Base-by-base conservation (phyloP, 202 grass and related monocot species). In the Tripidium arundinaceum region DNA sequence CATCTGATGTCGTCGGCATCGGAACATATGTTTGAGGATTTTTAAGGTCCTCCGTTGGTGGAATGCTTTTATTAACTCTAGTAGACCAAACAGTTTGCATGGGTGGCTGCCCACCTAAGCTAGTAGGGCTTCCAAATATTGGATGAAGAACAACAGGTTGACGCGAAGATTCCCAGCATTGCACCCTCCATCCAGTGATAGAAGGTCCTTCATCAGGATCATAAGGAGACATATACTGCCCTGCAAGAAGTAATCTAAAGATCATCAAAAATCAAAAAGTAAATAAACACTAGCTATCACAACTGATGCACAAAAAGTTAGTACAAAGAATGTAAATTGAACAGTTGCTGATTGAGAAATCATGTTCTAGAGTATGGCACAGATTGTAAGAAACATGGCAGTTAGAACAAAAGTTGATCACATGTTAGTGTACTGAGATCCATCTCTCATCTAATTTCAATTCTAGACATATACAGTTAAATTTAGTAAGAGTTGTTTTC, bases 201-300 rank as follows among this genome's bases (percentile, higher is more conserved):
- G 96, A 99, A 78, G 96, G 96, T 21, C 96, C 96, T 93, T 99
- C 96, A 62, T 99, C 96, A 41, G 96, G 96, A 81, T 99, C 92
- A 85, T 99, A 99, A 58, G 96, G 96, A 85, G 96, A 99, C 96
- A 99, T 99, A 73, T 99, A 99, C 69, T 99, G 96, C 39, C 96
- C 95, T 98, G 86, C 73, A 89, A 33, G 15, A 65, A 42, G 58
- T 90, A 63, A 68, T 62, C 64, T 19, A 78, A 69, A 31, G 4
- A 61, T 65, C n/a, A 33, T 33, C 69, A n/a, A n/a, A n/a, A n/a
- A 65, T 79, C 58, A 34, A 55, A 58, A 58, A 41, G 62, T 40
- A 42, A 78, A 81, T 28, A 55, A 84, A 62, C 42, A 65, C 31
- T 21, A 72, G 15, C 26, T 45, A 74, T 11, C 31, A 76, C 69